Conservation (phyloP, 345 rosid species). For the Physaria fendleri region DNA sequence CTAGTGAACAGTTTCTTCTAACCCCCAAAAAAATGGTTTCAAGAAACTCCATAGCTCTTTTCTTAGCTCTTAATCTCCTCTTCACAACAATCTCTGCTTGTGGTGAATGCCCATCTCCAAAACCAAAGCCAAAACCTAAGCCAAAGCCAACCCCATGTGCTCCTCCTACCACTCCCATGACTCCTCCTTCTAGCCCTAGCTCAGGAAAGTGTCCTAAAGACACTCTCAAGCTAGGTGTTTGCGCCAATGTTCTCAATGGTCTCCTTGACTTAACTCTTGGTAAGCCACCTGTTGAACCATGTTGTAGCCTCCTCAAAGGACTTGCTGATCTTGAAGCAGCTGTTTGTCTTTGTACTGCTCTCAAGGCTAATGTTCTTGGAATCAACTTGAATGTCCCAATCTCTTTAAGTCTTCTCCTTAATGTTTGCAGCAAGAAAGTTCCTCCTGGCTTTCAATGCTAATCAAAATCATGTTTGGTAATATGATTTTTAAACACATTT, state of each 20-base stretch:
- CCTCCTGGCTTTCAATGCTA: slow-evolving; percentile 43
- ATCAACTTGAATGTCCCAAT: slow-evolving; percentile 46
- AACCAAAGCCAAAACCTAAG: slow-evolving; percentile 37
- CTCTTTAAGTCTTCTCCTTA: slow-evolving; percentile 45
- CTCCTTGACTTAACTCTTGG: slow-evolving; percentile 45
- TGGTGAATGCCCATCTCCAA: slow-evolving; percentile 48
- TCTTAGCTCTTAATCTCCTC: slow-evolving; percentile 26
- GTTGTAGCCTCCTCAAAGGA: slow-evolving; percentile 44
- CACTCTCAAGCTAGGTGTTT: slow-evolving; percentile 45
- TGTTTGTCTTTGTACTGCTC: slow-evolving; percentile 50
- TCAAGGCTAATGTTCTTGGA: slow-evolving; percentile 46
- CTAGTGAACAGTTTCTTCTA: slow-evolving; percentile 6
- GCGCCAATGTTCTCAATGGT: slow-evolving; percentile 44
- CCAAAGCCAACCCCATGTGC: slow-evolving; percentile 26
- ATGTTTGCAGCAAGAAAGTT: slow-evolving; percentile 38
- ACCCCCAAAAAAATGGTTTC: slow-evolving; percentile 21
- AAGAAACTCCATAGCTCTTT: slow-evolving; percentile 25
- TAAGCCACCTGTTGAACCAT: slow-evolving; percentile 41
- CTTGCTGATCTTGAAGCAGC: slow-evolving; percentile 53
- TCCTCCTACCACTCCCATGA: too few species aligned
- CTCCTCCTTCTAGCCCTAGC: slow-evolving; percentile 26
- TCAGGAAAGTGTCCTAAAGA: slow-evolving; percentile 39
- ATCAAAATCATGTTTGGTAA: slow-evolving; percentile 4
- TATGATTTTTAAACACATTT: slow-evolving; percentile 15
- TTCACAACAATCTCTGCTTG: slow-evolving; percentile 32